phyloP scores from a whole-genome alignment of 495 filamentous ascomycete genomes.

The Poronia punctata region DNA sequence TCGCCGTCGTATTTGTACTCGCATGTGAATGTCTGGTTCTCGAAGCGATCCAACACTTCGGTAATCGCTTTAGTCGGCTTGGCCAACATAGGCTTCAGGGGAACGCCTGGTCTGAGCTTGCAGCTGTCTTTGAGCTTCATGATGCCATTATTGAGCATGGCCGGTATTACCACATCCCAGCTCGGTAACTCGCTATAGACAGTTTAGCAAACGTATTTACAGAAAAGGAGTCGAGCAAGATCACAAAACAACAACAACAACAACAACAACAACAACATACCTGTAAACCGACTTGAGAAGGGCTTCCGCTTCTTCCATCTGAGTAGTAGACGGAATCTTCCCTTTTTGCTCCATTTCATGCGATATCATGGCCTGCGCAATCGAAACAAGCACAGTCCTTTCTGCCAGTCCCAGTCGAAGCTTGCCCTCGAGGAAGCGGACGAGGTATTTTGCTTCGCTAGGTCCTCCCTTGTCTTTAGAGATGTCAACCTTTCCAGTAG shows the following conservation, averaged over 20 bases:
- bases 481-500: slow-evolving; percentile 75
- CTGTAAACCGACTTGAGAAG: slow-evolving; percentile 88
- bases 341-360: slow-evolving; percentile 66
- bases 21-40: slow-evolving; percentile 91
- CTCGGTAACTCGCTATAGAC: slow-evolving; percentile 71
- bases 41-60: slow-evolving; percentile 94
- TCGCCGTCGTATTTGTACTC: slow-evolving; percentile 99
- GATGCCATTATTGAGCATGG: slow-evolving; percentile 79
- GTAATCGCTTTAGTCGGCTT: slow-evolving; percentile 99
- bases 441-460: slow-evolving; percentile 89
- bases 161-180: slow-evolving; percentile 91
- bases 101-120: slow-evolving; percentile 89
- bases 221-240: too few species aligned
- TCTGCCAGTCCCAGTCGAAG: slow-evolving; percentile 86
- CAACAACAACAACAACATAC: too few species aligned
- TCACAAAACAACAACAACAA: too few species aligned
- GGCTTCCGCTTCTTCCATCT: slow-evolving; percentile 74
- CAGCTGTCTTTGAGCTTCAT: slow-evolving; percentile 73
- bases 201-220: slow-evolving; percentile 13
- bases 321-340: slow-evolving; percentile 60
- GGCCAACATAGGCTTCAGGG: slow-evolving; percentile 96
- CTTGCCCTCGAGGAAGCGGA: slow-evolving; percentile 91
- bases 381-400: slow-evolving; percentile 78
- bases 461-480: slow-evolving; percentile 87
- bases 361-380: slow-evolving; percentile 79